Conservation (phyloP, 2,329 filamentous ascomycete genomes). For the Rosellinia necatrix region DNA sequence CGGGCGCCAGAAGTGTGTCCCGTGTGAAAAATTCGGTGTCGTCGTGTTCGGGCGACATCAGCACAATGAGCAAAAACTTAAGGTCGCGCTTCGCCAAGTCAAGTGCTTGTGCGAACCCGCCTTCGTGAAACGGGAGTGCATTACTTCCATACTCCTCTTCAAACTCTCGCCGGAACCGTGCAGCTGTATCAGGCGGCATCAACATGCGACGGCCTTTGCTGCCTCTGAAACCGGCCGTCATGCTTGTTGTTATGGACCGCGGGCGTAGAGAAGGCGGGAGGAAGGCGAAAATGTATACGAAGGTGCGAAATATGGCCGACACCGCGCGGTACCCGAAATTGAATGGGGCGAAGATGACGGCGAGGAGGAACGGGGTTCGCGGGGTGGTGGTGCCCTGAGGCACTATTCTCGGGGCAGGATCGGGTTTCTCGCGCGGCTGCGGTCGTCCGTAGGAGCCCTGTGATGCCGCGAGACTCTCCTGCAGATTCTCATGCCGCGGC, state of each 20-base stretch:
- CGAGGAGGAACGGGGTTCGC: slow-evolving; percentile 74
- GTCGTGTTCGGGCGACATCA: slow-evolving; percentile 92
- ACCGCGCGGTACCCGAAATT: slow-evolving; percentile 75
- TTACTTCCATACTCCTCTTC: slow-evolving; percentile 86
- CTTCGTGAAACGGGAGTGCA: slow-evolving; percentile 78
- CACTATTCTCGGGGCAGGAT: slow-evolving; percentile 83
- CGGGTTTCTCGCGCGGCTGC: slow-evolving; percentile 47
- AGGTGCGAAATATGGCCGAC: slow-evolving; percentile 69
- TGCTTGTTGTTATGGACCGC: slow-evolving; percentile 57
- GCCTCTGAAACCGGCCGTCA: slow-evolving; percentile 58
- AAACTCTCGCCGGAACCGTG: slow-evolving; percentile 88
- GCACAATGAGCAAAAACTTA: slow-evolving; percentile 86
- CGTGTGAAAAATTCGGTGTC: slow-evolving; percentile 82
- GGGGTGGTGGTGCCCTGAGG: slow-evolving; percentile 73
- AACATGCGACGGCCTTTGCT: slow-evolving; percentile 75
- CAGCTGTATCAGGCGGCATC: slow-evolving; percentile 84
- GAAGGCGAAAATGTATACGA: slow-evolving; percentile 80
- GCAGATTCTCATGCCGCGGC: slow-evolving; percentile 74
- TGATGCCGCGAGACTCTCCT: slow-evolving; percentile 58
- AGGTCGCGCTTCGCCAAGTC: slow-evolving; percentile 89
- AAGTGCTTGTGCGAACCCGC: slow-evolving; percentile 88
- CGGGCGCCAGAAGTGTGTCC: slow-evolving; percentile 77
- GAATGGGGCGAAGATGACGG: slow-evolving; percentile 81
- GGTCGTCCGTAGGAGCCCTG: slow-evolving; percentile 42
- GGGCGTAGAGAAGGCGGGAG: slow-evolving; percentile 69